Percentiles rank a stretch among this genome's conserved stretches.
phyloP scores from a whole-genome alignment of 805 yeast species.

The Candida piceae region DNA sequence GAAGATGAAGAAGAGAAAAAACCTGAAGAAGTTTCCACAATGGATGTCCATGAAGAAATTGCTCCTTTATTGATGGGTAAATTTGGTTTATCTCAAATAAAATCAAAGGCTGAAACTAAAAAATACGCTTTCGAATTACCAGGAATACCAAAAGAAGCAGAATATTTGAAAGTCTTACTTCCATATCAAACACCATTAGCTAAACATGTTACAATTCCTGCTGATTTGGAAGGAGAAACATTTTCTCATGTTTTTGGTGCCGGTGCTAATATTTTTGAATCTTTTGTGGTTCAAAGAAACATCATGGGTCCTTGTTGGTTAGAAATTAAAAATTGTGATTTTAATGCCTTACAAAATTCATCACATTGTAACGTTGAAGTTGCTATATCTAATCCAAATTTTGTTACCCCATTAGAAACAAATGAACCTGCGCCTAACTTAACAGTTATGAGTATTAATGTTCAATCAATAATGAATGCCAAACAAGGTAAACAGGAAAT shows the following conservation, averaged over 20 bases:
- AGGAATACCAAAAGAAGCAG: slow-evolving; percentile 72
- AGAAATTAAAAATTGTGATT: slow-evolving; percentile 61
- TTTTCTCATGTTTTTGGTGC: slow-evolving; percentile 79
- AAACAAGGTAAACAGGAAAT: slow-evolving; percentile 78
- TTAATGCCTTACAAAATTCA: slow-evolving; percentile 50
- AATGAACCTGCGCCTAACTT: slow-evolving; percentile 57
- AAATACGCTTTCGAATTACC: slow-evolving; percentile 88
- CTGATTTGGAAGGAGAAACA: slow-evolving; percentile 68
- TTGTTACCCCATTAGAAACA: slow-evolving; percentile 41
- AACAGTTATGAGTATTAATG: slow-evolving; percentile 66
- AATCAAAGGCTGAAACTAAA: slow-evolving; percentile 64
- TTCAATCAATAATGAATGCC: slow-evolving; percentile 77
- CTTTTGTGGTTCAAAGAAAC: slow-evolving; percentile 74
- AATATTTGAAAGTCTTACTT: slow-evolving; percentile 70
- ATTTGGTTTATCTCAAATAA: slow-evolving; percentile 56
- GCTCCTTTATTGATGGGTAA: slow-evolving; percentile 57
- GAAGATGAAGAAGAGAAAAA: slow-evolving; percentile 11
- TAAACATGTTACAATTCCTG: slow-evolving; percentile 45
- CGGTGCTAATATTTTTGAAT: slow-evolving; percentile 68
- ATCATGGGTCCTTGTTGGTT: slow-evolving; percentile 99
- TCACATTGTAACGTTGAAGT: slow-evolving; percentile 83
- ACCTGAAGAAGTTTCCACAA: slow-evolving; percentile 38
- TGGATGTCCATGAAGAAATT: slow-evolving; percentile 76
- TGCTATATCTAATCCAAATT: slow-evolving; percentile 44
- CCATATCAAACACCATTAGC: slow-evolving; percentile 67